A percentile compares a stretch with the other conserved stretches of the same genome.
Evolutionary conservation across 352 stramenopile species (phyloP).

Genomic region (Phytophthora pluvialis): DNA sequence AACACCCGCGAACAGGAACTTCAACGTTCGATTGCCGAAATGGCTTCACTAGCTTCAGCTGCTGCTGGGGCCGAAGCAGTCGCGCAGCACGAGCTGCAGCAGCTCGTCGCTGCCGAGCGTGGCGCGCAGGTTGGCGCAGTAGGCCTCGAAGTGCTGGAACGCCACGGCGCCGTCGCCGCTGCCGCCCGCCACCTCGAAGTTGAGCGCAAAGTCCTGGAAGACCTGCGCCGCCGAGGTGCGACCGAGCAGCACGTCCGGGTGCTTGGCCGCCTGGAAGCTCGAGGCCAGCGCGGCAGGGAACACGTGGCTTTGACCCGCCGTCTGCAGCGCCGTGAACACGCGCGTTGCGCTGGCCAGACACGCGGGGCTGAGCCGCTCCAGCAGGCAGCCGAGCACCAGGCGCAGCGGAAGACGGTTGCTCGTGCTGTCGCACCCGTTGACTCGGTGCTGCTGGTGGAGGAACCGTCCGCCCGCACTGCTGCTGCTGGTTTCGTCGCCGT

Average conservation of each 20-base stretch:
- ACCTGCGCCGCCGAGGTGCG: conserved; percentile 40
- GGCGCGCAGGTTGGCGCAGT: conserved; percentile 62
- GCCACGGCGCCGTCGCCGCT: conserved; percentile 45
- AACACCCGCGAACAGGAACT: neutral
- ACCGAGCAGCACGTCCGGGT: conserved; percentile 67
- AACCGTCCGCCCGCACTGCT: conserved; percentile 45
- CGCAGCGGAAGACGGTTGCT: conserved; percentile 45
- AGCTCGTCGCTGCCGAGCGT: conserved; percentile 59
- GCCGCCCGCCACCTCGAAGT: conserved; percentile 60
- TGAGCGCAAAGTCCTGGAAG: conserved; percentile 78
- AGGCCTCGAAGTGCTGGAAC: conserved; percentile 72
- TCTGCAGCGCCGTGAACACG: conserved; percentile 58
- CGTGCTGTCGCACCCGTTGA: conserved; percentile 23
- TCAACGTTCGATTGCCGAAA: conserved; percentile 23
- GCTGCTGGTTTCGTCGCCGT: conserved; percentile 16
- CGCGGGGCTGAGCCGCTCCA: conserved; percentile 47
- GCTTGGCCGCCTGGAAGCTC: conserved; percentile 64
- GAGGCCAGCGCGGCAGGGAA: conserved; percentile 64
- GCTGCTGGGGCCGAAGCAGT: conserved; percentile 49
- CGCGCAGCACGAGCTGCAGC: conserved; percentile 61
- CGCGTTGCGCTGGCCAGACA: conserved; percentile 42
- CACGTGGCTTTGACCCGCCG: conserved; percentile 58
- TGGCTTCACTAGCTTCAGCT: conserved; percentile 24
- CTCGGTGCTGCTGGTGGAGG: conserved; percentile 40
- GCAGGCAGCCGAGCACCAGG: conserved; percentile 45